Base-by-base conservation (phyloP, 2,329 filamentous ascomycete species). In the Ophiostoma ips region DNA sequence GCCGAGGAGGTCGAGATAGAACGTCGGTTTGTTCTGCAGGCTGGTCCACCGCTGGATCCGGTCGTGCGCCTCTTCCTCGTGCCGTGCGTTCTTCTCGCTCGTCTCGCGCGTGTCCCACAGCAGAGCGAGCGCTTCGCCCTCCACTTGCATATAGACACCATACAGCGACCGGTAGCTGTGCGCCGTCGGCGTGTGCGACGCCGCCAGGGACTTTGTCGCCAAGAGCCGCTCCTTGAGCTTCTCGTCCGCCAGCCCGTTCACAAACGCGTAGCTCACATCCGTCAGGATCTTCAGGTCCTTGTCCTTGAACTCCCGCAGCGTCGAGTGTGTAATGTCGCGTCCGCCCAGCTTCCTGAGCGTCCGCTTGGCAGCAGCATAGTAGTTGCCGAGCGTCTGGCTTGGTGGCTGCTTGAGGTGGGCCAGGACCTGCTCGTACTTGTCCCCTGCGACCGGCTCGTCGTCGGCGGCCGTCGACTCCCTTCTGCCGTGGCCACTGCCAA, bases 91-190 rank as follows among this genome's bases (percentile, higher is more conserved):
- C 24, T 56, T 59, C 52, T 68, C 70, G n/a, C 47, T 57, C 1
- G 69, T 53, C 5, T 62, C 38, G 46, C 66, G 61, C 21, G 54
- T 59, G 18, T 72, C 68, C 68, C 68, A 76, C 3, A 66, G 58
- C 58, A 72, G 66, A 1, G 72, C 64, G 19, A 79, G 59, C 18
- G 65, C 63, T 57, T 81, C 77, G 8, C 77, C 77, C 56, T 82
- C 77, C 2, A 70, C 61, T 55, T 80, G 74, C 13, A 64, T 69
- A 53, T 66, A 70, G 2, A 77, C 68, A 0, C 75, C 74, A n/a
- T 66, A 62, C 1, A 82, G 68, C 3, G 76, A 75, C 36, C 73
- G 70, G 51, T 66, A 61, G 46, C 61, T 62, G 6, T 62, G 56
- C 2, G 55, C 48, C 2, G 60, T 58, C 0, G 59, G 49, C 1